These are phyloP conservation scores for Pythium coloratum DNA, from an alignment of 352 stramenopile species.

Conservation along the genomic window DNA sequence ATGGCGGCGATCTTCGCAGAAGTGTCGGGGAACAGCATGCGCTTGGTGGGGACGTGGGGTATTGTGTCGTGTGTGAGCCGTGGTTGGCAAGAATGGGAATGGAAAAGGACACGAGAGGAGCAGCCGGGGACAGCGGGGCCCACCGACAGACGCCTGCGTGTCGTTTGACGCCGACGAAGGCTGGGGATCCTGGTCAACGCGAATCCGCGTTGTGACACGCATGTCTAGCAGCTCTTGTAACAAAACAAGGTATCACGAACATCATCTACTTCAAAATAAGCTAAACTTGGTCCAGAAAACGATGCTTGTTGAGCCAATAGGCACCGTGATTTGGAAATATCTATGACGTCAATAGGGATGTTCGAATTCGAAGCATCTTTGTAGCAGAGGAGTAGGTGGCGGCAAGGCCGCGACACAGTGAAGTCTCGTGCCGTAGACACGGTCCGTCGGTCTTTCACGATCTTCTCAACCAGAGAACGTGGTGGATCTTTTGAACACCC, in stretches of 20 bases:
- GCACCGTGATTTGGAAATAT: not conserved
- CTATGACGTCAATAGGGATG: too few relatives aligned
- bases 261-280: too few relatives aligned
- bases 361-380: too few relatives aligned
- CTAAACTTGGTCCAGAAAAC: too few relatives aligned
- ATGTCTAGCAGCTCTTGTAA: not conserved
- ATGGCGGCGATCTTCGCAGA: slow-evolving; percentile 1
- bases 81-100: not conserved
- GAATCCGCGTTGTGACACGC: not conserved
- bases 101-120: not conserved
- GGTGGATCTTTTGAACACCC: too few relatives aligned
- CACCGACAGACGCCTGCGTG: not conserved
- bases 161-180: not conserved
- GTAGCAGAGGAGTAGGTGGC: too few relatives aligned
- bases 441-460: too few relatives aligned
- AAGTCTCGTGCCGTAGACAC: too few relatives aligned
- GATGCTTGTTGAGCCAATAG: too few relatives aligned
- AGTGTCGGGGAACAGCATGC: not conserved
- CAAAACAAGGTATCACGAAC: not conserved
- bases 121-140: not conserved
- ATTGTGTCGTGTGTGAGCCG: not conserved
- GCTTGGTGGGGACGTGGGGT: not conserved
- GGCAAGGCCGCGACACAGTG: too few relatives aligned
- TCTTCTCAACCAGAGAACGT: too few relatives aligned
- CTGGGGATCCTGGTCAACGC: not conserved